A percentile compares a stretch with the other conserved stretches of the same genome.
Evolutionary conservation across 2,329 filamentous ascomycete genomes (phyloP).

Genomic region (Exophiala phaeomuriformis): DNA sequence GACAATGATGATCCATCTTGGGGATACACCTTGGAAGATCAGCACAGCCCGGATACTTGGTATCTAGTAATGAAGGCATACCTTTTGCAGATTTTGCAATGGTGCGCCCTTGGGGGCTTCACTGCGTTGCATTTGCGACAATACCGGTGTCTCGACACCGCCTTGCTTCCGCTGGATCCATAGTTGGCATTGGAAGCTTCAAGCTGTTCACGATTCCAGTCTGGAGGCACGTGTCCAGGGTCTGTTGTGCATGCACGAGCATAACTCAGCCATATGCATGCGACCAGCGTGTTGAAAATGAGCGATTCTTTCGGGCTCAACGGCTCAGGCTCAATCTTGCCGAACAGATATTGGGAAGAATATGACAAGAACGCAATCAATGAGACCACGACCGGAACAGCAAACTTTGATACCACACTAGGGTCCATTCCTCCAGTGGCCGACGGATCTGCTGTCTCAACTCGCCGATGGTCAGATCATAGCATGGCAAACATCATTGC

Average conservation of each 20-base stretch:
- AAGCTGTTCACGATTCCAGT: slow-evolving; percentile 31
- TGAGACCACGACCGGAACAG: slow-evolving; percentile 47
- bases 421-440: not conserved
- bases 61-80: slow-evolving; percentile 27
- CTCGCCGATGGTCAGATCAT: no score
- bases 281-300: slow-evolving; percentile 47
- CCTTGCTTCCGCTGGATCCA: slow-evolving; percentile 7
- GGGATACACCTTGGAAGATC: slow-evolving; percentile 48
- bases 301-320: slow-evolving; percentile 40
- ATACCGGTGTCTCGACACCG: slow-evolving; percentile 42
- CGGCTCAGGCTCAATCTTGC: slow-evolving; percentile 46
- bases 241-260: slow-evolving; percentile 52
- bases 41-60: slow-evolving; percentile 1
- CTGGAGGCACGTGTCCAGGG: slow-evolving; percentile 48
- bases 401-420: slow-evolving; percentile 32
- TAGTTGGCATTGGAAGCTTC: slow-evolving; percentile 15
- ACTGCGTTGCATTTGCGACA: slow-evolving; percentile 55
- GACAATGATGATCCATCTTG: slow-evolving; percentile 62
- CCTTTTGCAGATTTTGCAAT: slow-evolving; percentile 58
- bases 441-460: not conserved
- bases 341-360: slow-evolving; percentile 53
- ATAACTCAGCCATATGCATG: slow-evolving; percentile 53
- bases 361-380: slow-evolving; percentile 55
- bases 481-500: no score
- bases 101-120: slow-evolving; percentile 58